Base-by-base conservation (phyloP, 1,139 yeast species). In the Geotrichum bryndzae region DNA sequence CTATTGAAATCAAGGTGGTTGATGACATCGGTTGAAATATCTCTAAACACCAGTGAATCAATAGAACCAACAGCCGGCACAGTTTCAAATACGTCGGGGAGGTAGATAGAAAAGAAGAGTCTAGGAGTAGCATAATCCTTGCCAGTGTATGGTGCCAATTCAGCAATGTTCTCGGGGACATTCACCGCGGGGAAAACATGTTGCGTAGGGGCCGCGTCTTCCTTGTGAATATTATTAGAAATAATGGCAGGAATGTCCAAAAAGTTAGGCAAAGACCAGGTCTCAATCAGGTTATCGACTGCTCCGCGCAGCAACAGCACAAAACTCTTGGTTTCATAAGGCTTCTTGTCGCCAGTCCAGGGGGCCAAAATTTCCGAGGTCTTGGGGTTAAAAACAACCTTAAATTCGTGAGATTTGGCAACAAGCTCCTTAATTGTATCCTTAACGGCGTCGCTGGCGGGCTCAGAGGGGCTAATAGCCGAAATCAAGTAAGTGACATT, bases 1-100 rank as follows among this genome's bases (percentile, higher is more conserved):
- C 96, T 86, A 75, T 94, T 94, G 77, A 90, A 94, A 64, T 94
- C 96, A 77, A 94, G 78, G 68, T 88, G 85, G 63, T 87, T 85
- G 65, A 92, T 82, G 53, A 89, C 77, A 72, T 92, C 97, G 59
- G 82, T 81, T 35, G 87, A 80, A 33, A 90, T 76, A 71, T 95
- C 99, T 66, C 90, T 83, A 68, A 91, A 80, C 53, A 94, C 74
- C 60, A 90, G 74, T 3, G 86, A 84, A 38, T 79, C 80, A 69
- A 86, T 86, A 0, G 88, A 77, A 4, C 80, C 81, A 27, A 83
- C 79, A 1, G 83, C 77, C 0, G 97, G 96, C 3, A 89, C 90
- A 0, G 97, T 89, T 63, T 84, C 87, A 63, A 87, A 82, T 15
- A 76, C 78, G 41, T 71, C 72, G 25, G 82, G 80, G 64, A 83